These are phyloP conservation scores for Naegleria lovaniensis DNA, from an alignment of 208 protist genomes.

Conservation along the genomic window DNA sequence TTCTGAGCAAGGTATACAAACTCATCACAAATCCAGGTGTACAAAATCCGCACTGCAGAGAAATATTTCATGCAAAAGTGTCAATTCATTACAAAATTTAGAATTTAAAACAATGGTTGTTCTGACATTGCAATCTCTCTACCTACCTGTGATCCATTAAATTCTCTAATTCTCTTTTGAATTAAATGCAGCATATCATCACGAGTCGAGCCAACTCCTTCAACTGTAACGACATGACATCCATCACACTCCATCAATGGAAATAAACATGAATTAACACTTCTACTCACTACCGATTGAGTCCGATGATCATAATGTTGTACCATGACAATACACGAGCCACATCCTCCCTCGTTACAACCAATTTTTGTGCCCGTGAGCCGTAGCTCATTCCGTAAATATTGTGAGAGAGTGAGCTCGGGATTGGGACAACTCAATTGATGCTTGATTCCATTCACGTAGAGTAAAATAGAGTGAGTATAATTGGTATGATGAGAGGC, in stretches of 20 bases:
- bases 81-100: no score
- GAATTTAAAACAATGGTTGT: no score
- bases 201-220: constrained; percentile 39
- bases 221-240: constrained; percentile 34
- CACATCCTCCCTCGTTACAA: neutral
- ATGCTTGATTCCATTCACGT: no score
- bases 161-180: constrained; percentile 12
- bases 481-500: no score
- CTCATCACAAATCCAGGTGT: constrained; percentile 70
- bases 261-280: constrained; percentile 13
- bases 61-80: no score
- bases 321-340: neutral
- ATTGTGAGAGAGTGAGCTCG: neutral
- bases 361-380: constrained; percentile 2
- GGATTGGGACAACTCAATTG: no score
- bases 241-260: neutral
- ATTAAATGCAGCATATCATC: neutral
- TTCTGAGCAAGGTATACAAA: constrained; percentile 48
- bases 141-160: constrained; percentile 56
- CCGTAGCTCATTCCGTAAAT: neutral
- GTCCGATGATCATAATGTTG: neutral
- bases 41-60: constrained; percentile 79
- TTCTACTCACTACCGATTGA: neutral
- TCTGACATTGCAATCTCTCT: no score
- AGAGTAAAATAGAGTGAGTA: no score